Conservation (phyloP, 805 yeast species). For the Metschnikowia amazonensis region DNA sequence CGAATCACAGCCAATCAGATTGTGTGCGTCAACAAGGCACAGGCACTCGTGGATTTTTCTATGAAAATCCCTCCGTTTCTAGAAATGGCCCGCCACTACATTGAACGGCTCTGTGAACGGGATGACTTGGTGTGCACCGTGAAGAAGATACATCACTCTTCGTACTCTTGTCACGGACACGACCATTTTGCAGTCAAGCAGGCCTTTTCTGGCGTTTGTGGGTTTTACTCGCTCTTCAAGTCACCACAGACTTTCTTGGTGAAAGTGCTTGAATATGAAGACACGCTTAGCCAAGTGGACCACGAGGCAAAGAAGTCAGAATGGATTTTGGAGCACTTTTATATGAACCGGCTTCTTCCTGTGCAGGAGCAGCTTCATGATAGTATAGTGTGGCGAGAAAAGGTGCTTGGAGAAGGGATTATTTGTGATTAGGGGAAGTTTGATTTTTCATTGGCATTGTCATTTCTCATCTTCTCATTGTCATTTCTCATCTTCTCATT, state of each 20-base stretch:
- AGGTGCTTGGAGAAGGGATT: conserved; percentile 10
- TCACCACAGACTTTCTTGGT: conserved; percentile 8
- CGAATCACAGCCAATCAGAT: conserved; percentile 4
- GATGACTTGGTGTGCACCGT: conserved; percentile 14
- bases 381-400: conserved; percentile 11
- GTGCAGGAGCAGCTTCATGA: conserved; percentile 11
- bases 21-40: conserved; percentile 6
- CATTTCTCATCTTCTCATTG: neutral
- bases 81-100: conserved; percentile 10
- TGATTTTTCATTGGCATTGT: no score
- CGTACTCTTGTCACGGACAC: conserved; percentile 12
- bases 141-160: conserved; percentile 6
- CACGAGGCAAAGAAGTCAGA: conserved; percentile 10
- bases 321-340: conserved; percentile 10
- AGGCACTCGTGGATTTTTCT: conserved; percentile 10
- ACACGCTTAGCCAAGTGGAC: conserved; percentile 8
- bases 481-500: no score
- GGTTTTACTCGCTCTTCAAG: conserved; percentile 6
- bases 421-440: conserved; percentile 12
- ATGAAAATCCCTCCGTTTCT: conserved; percentile 9
- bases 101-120: conserved; percentile 9
- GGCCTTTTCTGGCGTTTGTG: conserved; percentile 9
- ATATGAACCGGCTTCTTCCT: conserved; percentile 11
- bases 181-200: conserved; percentile 9
- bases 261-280: conserved; percentile 6